These are phyloP conservation scores for Russula foetens DNA, from an alignment of 768 basidiomycete species.

Conservation along the genomic window DNA sequence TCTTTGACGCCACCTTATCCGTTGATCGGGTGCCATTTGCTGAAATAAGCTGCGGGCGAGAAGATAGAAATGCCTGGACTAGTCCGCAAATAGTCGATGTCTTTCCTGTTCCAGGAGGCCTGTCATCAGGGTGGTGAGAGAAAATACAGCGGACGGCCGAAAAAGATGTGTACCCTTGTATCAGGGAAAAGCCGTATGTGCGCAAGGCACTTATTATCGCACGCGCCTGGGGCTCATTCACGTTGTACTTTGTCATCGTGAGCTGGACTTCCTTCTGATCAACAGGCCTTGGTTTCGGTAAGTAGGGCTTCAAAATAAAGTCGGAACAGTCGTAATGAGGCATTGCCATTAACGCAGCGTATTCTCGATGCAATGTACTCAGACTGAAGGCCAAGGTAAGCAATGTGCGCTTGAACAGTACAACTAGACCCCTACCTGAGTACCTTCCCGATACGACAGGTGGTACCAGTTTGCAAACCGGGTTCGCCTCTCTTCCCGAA, in stretches of 20 bases:
- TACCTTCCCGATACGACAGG: slow-evolving; percentile 73
- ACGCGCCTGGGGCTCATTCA: slow-evolving; percentile 91
- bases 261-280: slow-evolving; percentile 46
- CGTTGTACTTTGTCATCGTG: slow-evolving; percentile 58
- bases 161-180: slow-evolving; percentile 69
- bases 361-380: slow-evolving; percentile 89
- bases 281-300: slow-evolving; percentile 39
- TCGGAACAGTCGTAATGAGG: slow-evolving; percentile 73
- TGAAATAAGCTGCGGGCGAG: slow-evolving; percentile 41
- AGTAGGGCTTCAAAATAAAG: slow-evolving; percentile 62
- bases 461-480: slow-evolving; percentile 53
- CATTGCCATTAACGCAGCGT: slow-evolving; percentile 73
- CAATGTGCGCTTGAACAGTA: not conserved
- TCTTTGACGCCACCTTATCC: slow-evolving; percentile 47
- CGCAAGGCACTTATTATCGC: slow-evolving; percentile 75
- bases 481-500: slow-evolving; percentile 34
- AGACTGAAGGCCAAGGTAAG: slow-evolving; percentile 42
- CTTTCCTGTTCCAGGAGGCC: slow-evolving; percentile 97
- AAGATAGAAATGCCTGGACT: slow-evolving; percentile 73
- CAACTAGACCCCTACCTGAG: slow-evolving; percentile 51
- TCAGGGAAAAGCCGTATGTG: slow-evolving; percentile 74
- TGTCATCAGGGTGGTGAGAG: slow-evolving; percentile 25
- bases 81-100: slow-evolving; percentile 96
- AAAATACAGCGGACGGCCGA: not conserved
- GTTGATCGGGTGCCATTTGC: slow-evolving; percentile 31